phyloP scores from a whole-genome alignment of 345 rosid genomes.

The Brassica cretica region DNA sequence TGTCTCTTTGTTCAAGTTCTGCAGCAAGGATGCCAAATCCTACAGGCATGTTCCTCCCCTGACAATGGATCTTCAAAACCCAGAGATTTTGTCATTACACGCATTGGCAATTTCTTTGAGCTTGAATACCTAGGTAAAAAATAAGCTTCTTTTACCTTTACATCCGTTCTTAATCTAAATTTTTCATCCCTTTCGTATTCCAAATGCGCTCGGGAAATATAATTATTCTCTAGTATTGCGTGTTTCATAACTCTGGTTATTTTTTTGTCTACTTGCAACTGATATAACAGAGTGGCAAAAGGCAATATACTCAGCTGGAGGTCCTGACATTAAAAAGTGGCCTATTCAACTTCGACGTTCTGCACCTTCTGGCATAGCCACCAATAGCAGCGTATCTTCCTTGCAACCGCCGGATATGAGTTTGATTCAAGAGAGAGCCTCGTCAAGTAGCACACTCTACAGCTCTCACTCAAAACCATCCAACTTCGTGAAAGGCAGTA shows the following conservation, averaged over 20 bases:
- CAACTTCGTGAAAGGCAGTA: constrained; percentile 81
- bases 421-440: constrained; percentile 89
- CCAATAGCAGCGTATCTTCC: constrained; percentile 67
- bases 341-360: constrained; percentile 87
- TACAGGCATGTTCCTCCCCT: constrained; percentile 80
- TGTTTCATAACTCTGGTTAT: constrained; percentile 43
- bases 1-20: constrained; percentile 94
- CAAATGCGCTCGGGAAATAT: neutral
- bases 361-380: constrained; percentile 72
- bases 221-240: neutral
- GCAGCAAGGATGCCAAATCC: constrained; percentile 98
- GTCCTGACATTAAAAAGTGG: constrained; percentile 94
- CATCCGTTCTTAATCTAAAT: neutral
- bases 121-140: constrained; percentile 92
- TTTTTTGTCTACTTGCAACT: constrained; percentile 40
- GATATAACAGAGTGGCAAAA: constrained; percentile 91
- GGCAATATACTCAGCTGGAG: constrained; percentile 89
- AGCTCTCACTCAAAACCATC: constrained; percentile 80
- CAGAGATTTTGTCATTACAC: constrained; percentile 84
- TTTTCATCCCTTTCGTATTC: neutral
- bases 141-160: constrained; percentile 28
- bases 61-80: constrained; percentile 80
- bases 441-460: constrained; percentile 80
- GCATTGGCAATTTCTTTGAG: constrained; percentile 90
- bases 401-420: constrained; percentile 90